Evolutionary conservation across 2,329 filamentous ascomycete genomes (phyloP), one percentile per base, ranked within the genome.

Genomic region (Xylaria sp.): DNA sequence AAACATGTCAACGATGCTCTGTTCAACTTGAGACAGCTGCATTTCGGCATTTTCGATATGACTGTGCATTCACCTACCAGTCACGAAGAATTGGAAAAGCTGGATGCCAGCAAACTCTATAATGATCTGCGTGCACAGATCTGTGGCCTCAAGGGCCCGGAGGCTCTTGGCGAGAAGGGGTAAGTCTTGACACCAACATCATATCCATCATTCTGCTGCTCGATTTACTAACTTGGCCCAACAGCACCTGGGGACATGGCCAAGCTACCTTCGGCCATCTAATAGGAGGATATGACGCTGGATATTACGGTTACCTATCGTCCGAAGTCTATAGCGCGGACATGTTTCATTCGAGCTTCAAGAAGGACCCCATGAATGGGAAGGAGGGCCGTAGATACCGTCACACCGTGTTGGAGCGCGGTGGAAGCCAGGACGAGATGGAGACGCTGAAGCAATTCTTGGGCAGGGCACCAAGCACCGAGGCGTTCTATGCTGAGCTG

Each of bases 21-120:
- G 5, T 92, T 92, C 81, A 94, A 93, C 77, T 85, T 95, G 33
- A 86, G 90, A 48, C 93, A 95, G 80, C 83, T 96, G 49, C 89
- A 93, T 79, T 93, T 94, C 76, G 93, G 92, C 46, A 91, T 93
- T 68, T 95, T 93, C 74, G 92, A 96, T 78, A 95, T 96, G 92
- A 88, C 89, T 0, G 86, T 95, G 2, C 93, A 96, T 80, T 88
- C 89, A 33, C 90, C 91, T 7, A 83, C 85, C 72, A 87, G 85
- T n/a, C 91, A 93, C 71, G 88, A 87, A 11, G 90, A 89, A n/a
- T 82, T 91, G 17, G 85, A 93, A 81, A 81, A 84, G 26, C 79
- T 94, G 69, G 86, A 93, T 65, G 83, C 90, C 36, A 88, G 88
- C 57, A 83, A 85, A 68, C 81, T 90, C 28, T 95, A 93, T 85